phyloP scores from a whole-genome alignment of 1,139 yeast genomes.

The Candida sanyaensis region DNA sequence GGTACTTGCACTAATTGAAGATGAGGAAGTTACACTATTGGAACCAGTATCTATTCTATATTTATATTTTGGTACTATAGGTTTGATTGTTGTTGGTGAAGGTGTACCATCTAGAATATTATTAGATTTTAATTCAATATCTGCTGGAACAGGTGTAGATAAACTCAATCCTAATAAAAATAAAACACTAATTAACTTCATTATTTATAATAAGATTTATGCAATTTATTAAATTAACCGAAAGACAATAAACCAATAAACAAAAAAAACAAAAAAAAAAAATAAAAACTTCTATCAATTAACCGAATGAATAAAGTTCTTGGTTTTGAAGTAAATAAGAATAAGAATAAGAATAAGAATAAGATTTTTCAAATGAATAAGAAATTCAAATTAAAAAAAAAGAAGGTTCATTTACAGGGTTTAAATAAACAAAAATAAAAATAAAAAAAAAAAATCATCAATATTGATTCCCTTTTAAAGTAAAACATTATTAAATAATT shows the following conservation, averaged over 20 bases:
- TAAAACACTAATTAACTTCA: not conserved
- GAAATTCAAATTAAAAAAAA: too few relatives aligned
- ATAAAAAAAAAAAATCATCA: too few relatives aligned
- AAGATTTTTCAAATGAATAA: not conserved
- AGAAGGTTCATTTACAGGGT: not conserved
- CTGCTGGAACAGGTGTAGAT: constrained; percentile 29
- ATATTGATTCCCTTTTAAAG: not conserved
- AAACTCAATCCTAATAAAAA: constrained; percentile 3
- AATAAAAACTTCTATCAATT: too few relatives aligned
- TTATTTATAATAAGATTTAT: too few relatives aligned
- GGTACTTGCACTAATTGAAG: too few relatives aligned
- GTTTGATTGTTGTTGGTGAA: constrained; percentile 19
- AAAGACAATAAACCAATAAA: too few relatives aligned
- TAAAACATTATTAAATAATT: not conserved
- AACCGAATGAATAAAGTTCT: too few relatives aligned
- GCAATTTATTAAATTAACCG: too few relatives aligned
- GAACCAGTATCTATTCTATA: not conserved
- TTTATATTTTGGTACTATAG: constrained; percentile 13
- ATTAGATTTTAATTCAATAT: constrained; percentile 21
- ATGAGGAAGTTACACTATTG: not conserved
- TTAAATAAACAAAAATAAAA: too few relatives aligned
- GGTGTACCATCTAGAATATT: constrained; percentile 11
- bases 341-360: too few relatives aligned
- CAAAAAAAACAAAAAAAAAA: too few relatives aligned
- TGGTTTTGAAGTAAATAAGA: too few relatives aligned